Evolutionary conservation across 345 rosid species (phyloP), one percentile per base, ranked within the genome.

Genomic region (Physaria fendleri): DNA sequence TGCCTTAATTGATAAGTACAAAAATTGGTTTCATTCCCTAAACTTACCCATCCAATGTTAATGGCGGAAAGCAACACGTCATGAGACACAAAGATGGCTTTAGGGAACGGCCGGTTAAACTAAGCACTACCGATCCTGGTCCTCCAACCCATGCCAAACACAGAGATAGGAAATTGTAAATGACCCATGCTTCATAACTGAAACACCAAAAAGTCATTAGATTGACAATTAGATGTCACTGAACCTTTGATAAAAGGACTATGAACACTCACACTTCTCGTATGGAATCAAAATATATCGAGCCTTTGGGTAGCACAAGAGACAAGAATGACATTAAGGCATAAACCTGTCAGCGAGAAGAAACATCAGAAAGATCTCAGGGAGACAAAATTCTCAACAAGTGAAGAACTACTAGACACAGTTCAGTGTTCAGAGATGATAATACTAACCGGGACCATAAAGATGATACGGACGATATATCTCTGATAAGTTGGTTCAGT

Each of bases 91-190:
- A 79, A 1, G 94, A 83, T 46, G 98, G 95, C 80, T 84, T 80
- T 32, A 91, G 63, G 42, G 81, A 77, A 46, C 96, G 81, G n/a
- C 98, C 95, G 25, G 76, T 88, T 65, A 91, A 80, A 72, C 98
- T 91, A 51, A 91, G 66, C 61, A 88, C 96, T 56, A 91, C 98
- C 21, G 98, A 81, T 68, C 98, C 98, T 39, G 98, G 96, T 16
- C 98, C 98, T 56, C 98, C 96, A 76, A 91, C 98, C 98, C 98
- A 91, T 12, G 95, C 98, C 65, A 91, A 81, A 77, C 95, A 91
- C 47, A 91, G 56, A 4, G 96, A 84, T 52, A 91, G 58, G 73
- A 91, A 91, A 60, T 91, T 91, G 64, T 91, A 91, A 43, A 91
- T 91, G 73, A 91, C 98, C 98, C 98, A 91, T 50, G 98, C 98